Percentiles rank a stretch among this genome's conserved stretches.
Evolutionary conservation across 169 alveolate genomes (phyloP).

Genomic region (Plasmodium coatneyi): DNA sequence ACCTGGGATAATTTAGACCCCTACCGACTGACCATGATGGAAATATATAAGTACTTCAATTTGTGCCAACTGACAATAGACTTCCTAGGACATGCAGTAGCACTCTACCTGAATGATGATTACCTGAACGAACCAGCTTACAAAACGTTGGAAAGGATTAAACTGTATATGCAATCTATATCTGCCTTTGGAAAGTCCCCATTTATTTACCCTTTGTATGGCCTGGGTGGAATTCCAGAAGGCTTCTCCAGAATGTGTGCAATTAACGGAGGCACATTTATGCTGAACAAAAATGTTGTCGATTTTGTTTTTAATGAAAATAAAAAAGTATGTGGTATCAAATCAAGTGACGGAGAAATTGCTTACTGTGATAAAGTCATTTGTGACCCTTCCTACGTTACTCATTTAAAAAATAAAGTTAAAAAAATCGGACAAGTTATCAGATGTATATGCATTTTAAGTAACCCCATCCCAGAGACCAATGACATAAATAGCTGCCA

Average conservation of each 20-base stretch:
- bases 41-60: conserved; percentile 91
- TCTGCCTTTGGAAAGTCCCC: conserved; percentile 98
- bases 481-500: conserved; percentile 95
- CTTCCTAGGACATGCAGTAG: conserved; percentile 98
- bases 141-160: conserved; percentile 92
- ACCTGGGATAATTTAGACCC: conserved; percentile 94
- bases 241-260: conserved; percentile 97
- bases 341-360: conserved; percentile 91
- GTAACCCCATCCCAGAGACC: conserved; percentile 96
- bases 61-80: conserved; percentile 97
- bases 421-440: conserved; percentile 84
- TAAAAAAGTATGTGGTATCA: conserved; percentile 94
- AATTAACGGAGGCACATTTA: conserved; percentile 97
- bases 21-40: conserved; percentile 88
- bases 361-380: conserved; percentile 95
- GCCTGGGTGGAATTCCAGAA: conserved; percentile 98
- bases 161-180: conserved; percentile 94
- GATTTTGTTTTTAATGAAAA: conserved; percentile 92
- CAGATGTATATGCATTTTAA: conserved; percentile 95
- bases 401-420: conserved; percentile 79
- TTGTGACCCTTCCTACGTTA: conserved; percentile 95
- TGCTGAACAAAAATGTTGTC: conserved; percentile 94
- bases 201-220: conserved; percentile 98
- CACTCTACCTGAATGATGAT: conserved; percentile 95
- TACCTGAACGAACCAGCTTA: conserved; percentile 92